Base-by-base conservation (phyloP, 441 rosid genomes). In the Euphorbia schlechtendalii region DNA sequence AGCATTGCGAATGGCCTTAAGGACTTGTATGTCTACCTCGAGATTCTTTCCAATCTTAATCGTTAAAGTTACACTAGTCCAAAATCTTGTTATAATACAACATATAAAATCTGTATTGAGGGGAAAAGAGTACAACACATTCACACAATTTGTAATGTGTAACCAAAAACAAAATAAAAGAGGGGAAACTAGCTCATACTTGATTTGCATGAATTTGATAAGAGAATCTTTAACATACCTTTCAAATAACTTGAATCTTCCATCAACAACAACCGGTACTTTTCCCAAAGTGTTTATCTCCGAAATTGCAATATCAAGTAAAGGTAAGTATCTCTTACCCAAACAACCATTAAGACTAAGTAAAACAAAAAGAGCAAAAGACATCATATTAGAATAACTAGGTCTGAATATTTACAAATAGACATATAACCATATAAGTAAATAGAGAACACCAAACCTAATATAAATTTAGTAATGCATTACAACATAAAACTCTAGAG, bases 11-110 rank as follows among this genome's bases (percentile, higher is more conserved):
- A 90, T 90, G 11, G 97, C 98, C 77, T 78, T 89, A 53, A 90
- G 87, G 76, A 85, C 93, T 69, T 93, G 76, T 14, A 90, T 73
- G 74, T 90, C 98, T 22, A 83, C 72, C 65, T 77, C 67, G 36
- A 88, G 81, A 57, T 88, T 78, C 82, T 85, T 90, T 68, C 98
- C 97, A 51, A 90, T 91, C 78, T 90, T 93, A 49, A 93, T 89
- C 85, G 90, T 93, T 80, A 93, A 78, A 63, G 86, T 90, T 65
- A n/a, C n/a, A n/a, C n/a, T n/a, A n/a, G n/a, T n/a, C n/a, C n/a
- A n/a, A n/a, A n/a, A n/a, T n/a, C n/a, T n/a, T n/a, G n/a, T n/a
- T n/a, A n/a, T n/a, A n/a, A n/a, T n/a, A n/a, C n/a, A n/a, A n/a
- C n/a, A n/a, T n/a, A n/a, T n/a, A n/a, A n/a, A n/a, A n/a, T n/a